These are phyloP conservation scores for Rutstroemia sp. DNA, from an alignment of 2,329 filamentous ascomycete species.

Conservation along the genomic window DNA sequence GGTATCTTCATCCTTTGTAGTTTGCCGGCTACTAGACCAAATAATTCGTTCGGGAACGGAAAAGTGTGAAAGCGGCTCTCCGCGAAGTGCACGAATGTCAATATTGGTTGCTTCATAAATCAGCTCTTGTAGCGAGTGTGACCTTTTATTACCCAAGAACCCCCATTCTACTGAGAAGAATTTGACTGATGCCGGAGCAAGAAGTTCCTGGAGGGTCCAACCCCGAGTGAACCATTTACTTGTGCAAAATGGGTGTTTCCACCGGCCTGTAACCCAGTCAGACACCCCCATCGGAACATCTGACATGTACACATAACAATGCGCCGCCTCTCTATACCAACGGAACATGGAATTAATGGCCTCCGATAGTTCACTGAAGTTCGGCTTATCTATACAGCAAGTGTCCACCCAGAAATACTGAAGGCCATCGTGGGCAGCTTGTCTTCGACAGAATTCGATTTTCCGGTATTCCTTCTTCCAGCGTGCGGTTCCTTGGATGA, in stretches of 20 bases:
- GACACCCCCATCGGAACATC: constrained; percentile 9
- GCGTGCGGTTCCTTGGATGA: background rate
- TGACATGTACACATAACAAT: constrained; percentile 14
- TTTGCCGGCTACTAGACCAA: constrained; percentile 33
- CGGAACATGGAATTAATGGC: constrained; percentile 16
- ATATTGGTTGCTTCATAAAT: background rate
- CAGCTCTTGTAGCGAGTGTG: background rate
- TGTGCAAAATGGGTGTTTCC: background rate
- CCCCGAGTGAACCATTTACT: constrained; percentile 1
- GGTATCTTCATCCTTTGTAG: constrained; percentile 32
- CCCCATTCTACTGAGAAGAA: background rate
- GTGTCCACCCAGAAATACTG: constrained; percentile 13
- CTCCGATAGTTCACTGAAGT: constrained; percentile 9
- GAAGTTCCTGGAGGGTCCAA: background rate
- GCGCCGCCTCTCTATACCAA: constrained; percentile 14
- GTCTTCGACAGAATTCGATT: background rate
- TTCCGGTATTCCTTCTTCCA: constrained; percentile 2
- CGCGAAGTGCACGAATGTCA: background rate
- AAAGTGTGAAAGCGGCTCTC: background rate
- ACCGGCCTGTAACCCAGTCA: no score
- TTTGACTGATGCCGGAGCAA: background rate
- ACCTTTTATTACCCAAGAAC: background rate
- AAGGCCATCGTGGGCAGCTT: constrained; percentile 9
- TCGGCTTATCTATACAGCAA: constrained; percentile 17
- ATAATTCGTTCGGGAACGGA: constrained; percentile 17